Conservation (phyloP, 768 basidiomycete species). For the Phaeotremella skinneri region DNA sequence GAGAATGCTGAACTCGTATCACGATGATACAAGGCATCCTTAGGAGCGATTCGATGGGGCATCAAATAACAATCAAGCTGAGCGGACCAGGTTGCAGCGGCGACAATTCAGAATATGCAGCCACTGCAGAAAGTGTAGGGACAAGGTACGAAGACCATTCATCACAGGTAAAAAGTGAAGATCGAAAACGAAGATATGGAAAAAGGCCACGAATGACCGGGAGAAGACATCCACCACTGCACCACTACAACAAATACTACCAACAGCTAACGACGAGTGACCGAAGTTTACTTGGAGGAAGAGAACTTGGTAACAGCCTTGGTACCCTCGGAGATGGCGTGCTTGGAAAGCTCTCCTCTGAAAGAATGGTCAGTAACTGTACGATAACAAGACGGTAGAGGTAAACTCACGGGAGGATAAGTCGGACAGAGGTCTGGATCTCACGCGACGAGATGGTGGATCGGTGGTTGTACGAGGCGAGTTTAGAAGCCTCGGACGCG, state of each 20-base stretch:
- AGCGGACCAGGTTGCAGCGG: too few species aligned
- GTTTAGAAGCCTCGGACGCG: conserved; percentile 61
- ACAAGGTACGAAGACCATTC: conserved; percentile 2
- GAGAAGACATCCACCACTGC: conserved; percentile 1
- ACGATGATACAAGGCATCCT: too few species aligned
- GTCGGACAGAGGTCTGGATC: conserved; percentile 93
- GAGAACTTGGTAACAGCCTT: conserved; percentile 67
- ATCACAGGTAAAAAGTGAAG: conserved; percentile 4
- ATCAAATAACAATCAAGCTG: too few species aligned
- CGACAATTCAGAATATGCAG: too few species aligned
- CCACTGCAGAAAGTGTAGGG: background rate
- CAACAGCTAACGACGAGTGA: background rate
- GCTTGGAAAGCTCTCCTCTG: conserved; percentile 83
- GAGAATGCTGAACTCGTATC: too few species aligned
- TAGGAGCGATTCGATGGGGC: too few species aligned
- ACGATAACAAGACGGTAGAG: background rate
- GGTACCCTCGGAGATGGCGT: conserved; percentile 87
- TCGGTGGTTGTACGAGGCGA: conserved; percentile 96
- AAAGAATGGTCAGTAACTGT: background rate
- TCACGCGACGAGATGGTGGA: conserved; percentile 98
- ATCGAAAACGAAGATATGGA: conserved; percentile 3
- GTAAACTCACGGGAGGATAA: conserved; percentile 69
- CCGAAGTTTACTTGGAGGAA: conserved; percentile 47
- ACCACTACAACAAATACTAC: background rate
- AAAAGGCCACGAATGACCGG: background rate